phyloP scores from a whole-genome alignment of 495 filamentous ascomycete species.

The Penicillium malachiteum region DNA sequence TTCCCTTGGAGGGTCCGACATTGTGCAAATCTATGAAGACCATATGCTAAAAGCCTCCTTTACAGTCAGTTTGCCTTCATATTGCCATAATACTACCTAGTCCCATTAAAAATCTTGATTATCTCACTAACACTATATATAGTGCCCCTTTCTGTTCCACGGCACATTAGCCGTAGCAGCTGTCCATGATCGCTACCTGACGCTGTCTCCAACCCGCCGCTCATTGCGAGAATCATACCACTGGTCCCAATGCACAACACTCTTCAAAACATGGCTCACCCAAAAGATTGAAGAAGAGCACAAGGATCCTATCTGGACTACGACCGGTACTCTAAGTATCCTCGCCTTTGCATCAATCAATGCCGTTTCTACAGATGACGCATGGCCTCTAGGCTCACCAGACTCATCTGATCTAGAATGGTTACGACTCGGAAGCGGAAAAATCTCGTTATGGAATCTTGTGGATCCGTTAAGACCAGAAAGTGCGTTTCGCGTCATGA shows the following conservation, averaged over 20 bases:
- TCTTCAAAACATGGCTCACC: not conserved
- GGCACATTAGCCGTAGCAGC: not conserved
- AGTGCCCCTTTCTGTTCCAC: not conserved
- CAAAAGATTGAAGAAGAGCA: not conserved
- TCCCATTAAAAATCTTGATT: not conserved
- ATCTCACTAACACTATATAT: not conserved
- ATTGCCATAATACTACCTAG: not conserved
- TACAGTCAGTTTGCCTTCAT: not conserved
- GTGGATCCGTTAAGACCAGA: not conserved
- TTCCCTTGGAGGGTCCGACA: not conserved
- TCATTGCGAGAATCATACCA: not conserved
- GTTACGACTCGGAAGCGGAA: not conserved
- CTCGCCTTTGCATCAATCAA: not conserved
- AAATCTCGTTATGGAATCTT: not conserved
- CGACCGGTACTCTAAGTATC: not conserved
- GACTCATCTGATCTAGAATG: not conserved
- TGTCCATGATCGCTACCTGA: not conserved
- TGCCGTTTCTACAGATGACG: not conserved
- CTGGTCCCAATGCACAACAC: not conserved
- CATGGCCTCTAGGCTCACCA: not conserved
- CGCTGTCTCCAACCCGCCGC: not conserved
- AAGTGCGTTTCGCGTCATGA: not conserved
- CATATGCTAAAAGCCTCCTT: not conserved
- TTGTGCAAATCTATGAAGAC: not conserved
- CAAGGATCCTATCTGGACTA: not conserved